These are phyloP conservation scores for Ceratobasidium theobromae DNA, from an alignment of 1,284 basidiomycete species.

Conservation along the genomic window DNA sequence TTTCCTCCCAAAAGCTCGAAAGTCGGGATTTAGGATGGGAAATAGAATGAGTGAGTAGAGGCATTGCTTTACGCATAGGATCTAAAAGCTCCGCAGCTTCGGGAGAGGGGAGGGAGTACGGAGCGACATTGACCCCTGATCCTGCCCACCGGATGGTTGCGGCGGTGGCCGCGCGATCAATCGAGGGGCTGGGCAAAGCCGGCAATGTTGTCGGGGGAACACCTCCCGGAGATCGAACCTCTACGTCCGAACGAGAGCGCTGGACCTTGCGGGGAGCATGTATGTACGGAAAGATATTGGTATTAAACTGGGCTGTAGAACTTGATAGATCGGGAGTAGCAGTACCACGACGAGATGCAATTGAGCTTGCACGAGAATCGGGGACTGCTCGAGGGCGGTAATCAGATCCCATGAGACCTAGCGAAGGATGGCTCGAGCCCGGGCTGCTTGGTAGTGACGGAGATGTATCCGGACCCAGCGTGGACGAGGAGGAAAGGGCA, in stretches of 20 bases:
- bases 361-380: slow-evolving; percentile 12
- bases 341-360: slow-evolving; percentile 30
- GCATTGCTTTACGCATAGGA: slow-evolving; percentile 60
- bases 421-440: background rate
- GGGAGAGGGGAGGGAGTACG: slow-evolving; percentile 79
- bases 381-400: slow-evolving; percentile 1
- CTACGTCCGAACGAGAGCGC: slow-evolving; percentile 40
- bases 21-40: slow-evolving; percentile 35
- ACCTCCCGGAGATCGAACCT: slow-evolving; percentile 38
- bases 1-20: slow-evolving; percentile 38
- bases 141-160: slow-evolving; percentile 81
- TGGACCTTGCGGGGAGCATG: slow-evolving; percentile 40
- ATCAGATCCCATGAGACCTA: slow-evolving; percentile 18
- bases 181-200: slow-evolving; percentile 21
- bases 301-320: slow-evolving; percentile 26
- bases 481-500: slow-evolving; percentile 35
- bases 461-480: slow-evolving; percentile 20
- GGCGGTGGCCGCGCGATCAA: slow-evolving; percentile 57
- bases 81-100: slow-evolving; percentile 76
- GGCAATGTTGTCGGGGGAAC: background rate
- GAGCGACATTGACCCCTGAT: slow-evolving; percentile 47
- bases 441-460: slow-evolving; percentile 10
- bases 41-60: background rate
- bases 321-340: slow-evolving; percentile 28
- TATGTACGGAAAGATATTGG: slow-evolving; percentile 41